A percentile compares a stretch with the other conserved stretches of the same genome.
Evolutionary conservation across 345 rosid species (phyloP).

Genomic region (Salix viminalis): DNA sequence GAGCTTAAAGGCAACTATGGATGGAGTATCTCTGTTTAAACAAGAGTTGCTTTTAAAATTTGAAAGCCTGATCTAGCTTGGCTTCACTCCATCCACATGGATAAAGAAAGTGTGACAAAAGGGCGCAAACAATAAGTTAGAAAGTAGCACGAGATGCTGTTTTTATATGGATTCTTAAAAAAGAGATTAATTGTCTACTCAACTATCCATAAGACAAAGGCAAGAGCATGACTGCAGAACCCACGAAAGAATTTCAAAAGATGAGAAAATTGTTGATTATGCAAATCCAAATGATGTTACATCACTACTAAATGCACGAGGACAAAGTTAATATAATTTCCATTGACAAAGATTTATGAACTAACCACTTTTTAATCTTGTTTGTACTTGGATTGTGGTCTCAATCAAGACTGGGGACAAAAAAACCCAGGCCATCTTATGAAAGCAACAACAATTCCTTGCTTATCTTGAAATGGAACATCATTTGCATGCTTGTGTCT

Average conservation of each 20-base stretch:
- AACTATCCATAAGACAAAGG: not conserved
- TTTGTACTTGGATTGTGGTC: not conserved
- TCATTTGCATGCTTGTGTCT: not conserved
- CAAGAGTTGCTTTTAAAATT: not conserved
- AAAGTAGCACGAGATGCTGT: not conserved
- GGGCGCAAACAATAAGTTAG: not conserved
- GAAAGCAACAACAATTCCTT: not conserved
- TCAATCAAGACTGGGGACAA: not conserved
- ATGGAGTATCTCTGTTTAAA: not conserved
- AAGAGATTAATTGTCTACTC: not conserved
- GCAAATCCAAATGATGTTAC: not conserved
- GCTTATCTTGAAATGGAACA: not conserved
- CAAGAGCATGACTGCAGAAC: not conserved
- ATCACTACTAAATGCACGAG: not conserved
- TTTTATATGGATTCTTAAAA: not conserved
- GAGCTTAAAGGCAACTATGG: not conserved
- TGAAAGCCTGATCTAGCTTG: not conserved
- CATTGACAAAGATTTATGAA: not conserved
- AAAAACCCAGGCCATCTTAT: too few species aligned
- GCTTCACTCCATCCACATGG: not conserved
- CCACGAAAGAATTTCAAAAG: not conserved
- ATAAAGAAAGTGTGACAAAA: not conserved
- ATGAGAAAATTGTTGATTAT: not conserved
- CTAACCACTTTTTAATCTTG: not conserved
- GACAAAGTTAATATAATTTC: not conserved